Evolutionary conservation across 306 rosid genomes (phyloP).

Genomic region (Lablab purpureus): DNA sequence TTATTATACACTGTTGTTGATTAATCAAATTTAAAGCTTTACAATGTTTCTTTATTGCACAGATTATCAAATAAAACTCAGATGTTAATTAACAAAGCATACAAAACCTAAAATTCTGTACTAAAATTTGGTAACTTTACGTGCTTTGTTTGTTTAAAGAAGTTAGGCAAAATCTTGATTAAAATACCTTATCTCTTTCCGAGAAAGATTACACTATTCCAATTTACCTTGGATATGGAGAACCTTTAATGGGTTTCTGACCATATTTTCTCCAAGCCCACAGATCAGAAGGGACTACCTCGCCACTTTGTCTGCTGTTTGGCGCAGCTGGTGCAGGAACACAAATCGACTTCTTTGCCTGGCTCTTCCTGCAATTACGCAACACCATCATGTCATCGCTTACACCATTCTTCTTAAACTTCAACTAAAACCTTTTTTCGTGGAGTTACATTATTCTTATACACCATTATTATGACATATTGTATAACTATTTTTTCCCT

Average conservation of each 20-base stretch:
- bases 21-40: neutral
- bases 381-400: neutral
- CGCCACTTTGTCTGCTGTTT: slow-evolving; percentile 77
- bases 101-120: neutral
- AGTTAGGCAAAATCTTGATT: neutral
- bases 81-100: neutral
- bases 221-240: slow-evolving; percentile 83
- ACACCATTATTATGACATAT: neutral
- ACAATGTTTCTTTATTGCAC: neutral
- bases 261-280: slow-evolving; percentile 98
- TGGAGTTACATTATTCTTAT: neutral
- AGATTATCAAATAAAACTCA: neutral
- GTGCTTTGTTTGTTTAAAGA: neutral
- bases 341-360: slow-evolving; percentile 79
- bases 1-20: neutral
- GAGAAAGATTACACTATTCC: neutral
- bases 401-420: neutral
- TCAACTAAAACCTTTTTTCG: neutral
- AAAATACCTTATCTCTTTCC: slow-evolving; percentile 29
- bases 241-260: slow-evolving; percentile 95
- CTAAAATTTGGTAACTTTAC: neutral
- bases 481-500: neutral
- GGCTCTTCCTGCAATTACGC: slow-evolving; percentile 65
- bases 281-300: slow-evolving; percentile 87
- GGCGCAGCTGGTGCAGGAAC: slow-evolving; percentile 86